Base-by-base conservation (phyloP, 345 rosid genomes). In the Aquilaria sinensis region DNA sequence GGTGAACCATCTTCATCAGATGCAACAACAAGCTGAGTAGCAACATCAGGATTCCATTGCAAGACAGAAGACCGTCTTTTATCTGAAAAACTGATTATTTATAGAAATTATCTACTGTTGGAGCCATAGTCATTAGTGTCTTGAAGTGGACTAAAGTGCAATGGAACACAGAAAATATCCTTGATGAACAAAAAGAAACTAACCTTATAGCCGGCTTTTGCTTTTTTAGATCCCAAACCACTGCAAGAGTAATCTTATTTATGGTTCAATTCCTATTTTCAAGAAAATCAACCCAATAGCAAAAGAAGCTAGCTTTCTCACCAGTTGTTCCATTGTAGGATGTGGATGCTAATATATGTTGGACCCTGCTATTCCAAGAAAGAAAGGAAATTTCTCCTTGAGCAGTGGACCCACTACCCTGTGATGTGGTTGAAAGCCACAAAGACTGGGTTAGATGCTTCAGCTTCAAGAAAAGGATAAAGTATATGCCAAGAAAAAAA, bases 21-120 rank as follows among this genome's bases (percentile, higher is more conserved):
- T 31, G 99, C 97, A 79, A 95, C 86, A 81, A 91, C 80, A 64
- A 94, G 96, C 77, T 95, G 96, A 71, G 99, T 95, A 67, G 99
- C 90, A 73, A 89, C 74, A 70, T 91, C 96, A 74, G 99, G 99
- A 77, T 95, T 86, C 99, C 99, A 95, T 71, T 95, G 99, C 78
- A 95, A 81, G 78, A 95, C 97, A 65, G 99, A 91, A 79, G 96
- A 84, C 16, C 96, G 84, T 68, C 96, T 85, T 73, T 95, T 80
- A 77, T 77, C 64, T 48, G 99, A 87, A 81, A 94, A 84, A 73
- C 99, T 95, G 88, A 71, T 61, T 60, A 77, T 65, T 60, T 65
- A 68, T 32, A 73, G 10, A 58, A 43, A 45, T 61, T 37, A 55
- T 12, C 9, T 37, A 14, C 23, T 23, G 23, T 23, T 23, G 23